Evolutionary conservation across 2,329 filamentous ascomycete genomes (phyloP).

Genomic region (Biscogniauxia mediterranea): DNA sequence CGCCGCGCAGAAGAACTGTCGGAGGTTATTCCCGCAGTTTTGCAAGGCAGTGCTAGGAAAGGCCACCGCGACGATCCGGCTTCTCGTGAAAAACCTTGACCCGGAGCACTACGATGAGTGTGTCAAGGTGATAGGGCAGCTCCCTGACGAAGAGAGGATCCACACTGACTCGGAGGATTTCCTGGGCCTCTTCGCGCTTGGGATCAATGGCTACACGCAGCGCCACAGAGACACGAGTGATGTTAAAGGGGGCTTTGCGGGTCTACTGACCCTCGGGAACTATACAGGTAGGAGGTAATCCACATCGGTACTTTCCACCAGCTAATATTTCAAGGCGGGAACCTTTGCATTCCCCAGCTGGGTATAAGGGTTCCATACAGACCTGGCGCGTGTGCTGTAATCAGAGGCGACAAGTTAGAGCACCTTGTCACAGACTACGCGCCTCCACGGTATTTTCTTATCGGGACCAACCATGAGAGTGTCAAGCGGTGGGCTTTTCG

Average conservation of each 20-base stretch:
- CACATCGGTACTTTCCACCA: too few species aligned
- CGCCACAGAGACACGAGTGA: slow-evolving; percentile 1
- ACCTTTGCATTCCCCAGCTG: slow-evolving; percentile 18
- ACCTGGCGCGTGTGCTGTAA: slow-evolving; percentile 16
- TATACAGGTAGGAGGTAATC: background rate
- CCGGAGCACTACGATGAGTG: background rate
- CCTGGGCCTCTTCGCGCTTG: background rate
- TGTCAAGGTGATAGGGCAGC: background rate
- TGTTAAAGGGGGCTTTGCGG: background rate
- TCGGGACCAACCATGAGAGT: slow-evolving; percentile 20
- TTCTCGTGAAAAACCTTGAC: background rate
- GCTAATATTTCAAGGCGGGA: slow-evolving; percentile 5
- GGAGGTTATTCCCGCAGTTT: background rate
- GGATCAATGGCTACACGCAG: slow-evolving; percentile 3
- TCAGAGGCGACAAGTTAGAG: slow-evolving; percentile 13
- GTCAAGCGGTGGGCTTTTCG: slow-evolving; percentile 3
- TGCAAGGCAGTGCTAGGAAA: background rate
- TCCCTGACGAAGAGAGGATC: background rate
- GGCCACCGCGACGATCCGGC: background rate
- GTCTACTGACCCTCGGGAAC: background rate
- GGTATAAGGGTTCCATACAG: slow-evolving; percentile 14
- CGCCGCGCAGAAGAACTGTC: background rate
- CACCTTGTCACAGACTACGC: slow-evolving; percentile 16
- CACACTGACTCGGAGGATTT: background rate
- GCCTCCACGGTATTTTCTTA: slow-evolving; percentile 16